Evolutionary conservation across 305 asterid genomes (phyloP), one percentile per base, ranked within the genome.

Genomic region (Stenogyne calaminthoides): DNA sequence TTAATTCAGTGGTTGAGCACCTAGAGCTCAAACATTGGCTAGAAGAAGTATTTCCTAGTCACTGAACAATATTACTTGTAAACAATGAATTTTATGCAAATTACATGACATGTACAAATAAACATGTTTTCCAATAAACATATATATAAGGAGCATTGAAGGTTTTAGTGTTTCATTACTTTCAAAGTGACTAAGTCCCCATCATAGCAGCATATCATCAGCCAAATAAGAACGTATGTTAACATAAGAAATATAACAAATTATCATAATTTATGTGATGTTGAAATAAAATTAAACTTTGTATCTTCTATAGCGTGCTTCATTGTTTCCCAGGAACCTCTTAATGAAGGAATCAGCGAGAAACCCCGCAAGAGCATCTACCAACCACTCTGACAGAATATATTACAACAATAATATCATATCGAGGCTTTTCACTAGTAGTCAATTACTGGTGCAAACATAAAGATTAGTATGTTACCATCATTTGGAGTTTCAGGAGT

Each of bases 281-380:
- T 46, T 65, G 46, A 80, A 76, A 80, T 55, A 63, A 71, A 71
- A 77, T 61, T 80, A 73, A 62, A 93, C 99, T 98, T 95, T 95
- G 88, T 89, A 95, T 77, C 99, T 86, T 77, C 97, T 88, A 77
- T 87, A 91, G 65, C 97, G 96, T 60, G 98, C 98, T 89, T 95
- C 98, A 80, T 95, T 95, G 78, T 93, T 91, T 81, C 99, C 99
- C 69, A 95, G 89, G 77, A 82, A 91, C 77, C 87, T 84, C 87
- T 93, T 92, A 69, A 95, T 84, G 76, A 86, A 92, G 40, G 89
- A 83, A 83, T 95, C 99, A 18, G 99, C 85, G 77, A 95, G 86
- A 79, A 92, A 95, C 78, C 96, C 91, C 49, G 98, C 95, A 83
- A 95, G 99, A 73, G 98, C 99, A 71, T 95, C 99, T 88, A 95